Evolutionary conservation across 202 grass and related monocot genomes (phyloP).

Genomic region (Panicum hallii): DNA sequence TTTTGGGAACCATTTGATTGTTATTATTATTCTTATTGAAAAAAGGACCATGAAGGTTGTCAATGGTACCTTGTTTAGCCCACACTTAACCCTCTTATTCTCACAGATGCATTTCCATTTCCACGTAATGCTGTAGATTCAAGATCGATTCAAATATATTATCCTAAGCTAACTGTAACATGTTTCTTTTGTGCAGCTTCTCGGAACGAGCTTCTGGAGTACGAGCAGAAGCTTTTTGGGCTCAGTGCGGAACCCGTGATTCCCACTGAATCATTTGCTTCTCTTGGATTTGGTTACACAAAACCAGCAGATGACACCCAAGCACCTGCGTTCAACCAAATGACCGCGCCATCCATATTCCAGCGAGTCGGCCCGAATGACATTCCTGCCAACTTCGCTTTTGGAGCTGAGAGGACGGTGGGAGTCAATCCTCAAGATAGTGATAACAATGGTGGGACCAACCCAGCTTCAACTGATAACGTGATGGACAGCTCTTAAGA

Average conservation of each 20-base stretch:
- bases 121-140: background rate
- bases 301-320: conserved; percentile 50
- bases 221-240: conserved; percentile 77
- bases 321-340: conserved; percentile 64
- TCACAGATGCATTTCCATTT: conserved; percentile 17
- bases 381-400: conserved; percentile 56
- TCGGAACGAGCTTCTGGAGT: conserved; percentile 71
- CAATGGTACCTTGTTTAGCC: background rate
- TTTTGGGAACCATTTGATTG: background rate
- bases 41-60: background rate
- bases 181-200: conserved; percentile 55
- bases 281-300: conserved; percentile 73
- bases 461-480: conserved; percentile 48
- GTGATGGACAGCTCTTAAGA: conserved; percentile 84
- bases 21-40: background rate
- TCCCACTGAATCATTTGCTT: conserved; percentile 65
- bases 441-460: background rate
- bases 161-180: conserved; percentile 11
- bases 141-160: conserved; percentile 1
- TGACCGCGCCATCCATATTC: conserved; percentile 68
- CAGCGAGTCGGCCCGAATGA: conserved; percentile 51
- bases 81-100: background rate
- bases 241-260: conserved; percentile 41
- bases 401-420: conserved; percentile 55
- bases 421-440: conserved; percentile 29